Base-by-base conservation (phyloP, 1,284 basidiomycete genomes). In the Meripilus lineatus region DNA sequence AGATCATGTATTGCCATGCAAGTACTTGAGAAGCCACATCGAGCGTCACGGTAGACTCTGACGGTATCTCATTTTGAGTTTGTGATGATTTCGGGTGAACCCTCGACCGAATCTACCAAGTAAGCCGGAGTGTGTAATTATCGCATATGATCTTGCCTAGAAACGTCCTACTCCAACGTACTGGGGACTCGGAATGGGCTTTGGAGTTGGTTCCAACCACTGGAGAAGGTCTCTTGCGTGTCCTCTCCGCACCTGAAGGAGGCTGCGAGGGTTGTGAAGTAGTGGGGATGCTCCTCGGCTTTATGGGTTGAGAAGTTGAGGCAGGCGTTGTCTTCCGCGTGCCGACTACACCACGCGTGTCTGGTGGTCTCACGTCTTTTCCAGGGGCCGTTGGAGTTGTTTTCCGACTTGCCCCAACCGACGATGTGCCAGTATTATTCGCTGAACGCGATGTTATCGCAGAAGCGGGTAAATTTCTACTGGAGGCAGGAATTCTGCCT, bases 1-100 rank as follows among this genome's bases (percentile, higher is more conserved):
- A 48, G 2, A 48, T 44, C 59, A 61, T 61, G 37, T 51, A 59
- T 23, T 47, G 26, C 59, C 58, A 61, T 20, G 59, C 48, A 15
- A 52, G 55, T 15, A 46, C 37, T 24, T 59, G 57, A 20, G 57
- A 58, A 2, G 56, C 58, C 5, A 49, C 15, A 23, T 54, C 58
- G 37, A 18, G 34, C 25, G 43, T 58, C 58, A 7, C 39, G 15
- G 4, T 36, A 42, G 10, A 25, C 35, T 15, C 42, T 11, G 22
- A 26, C 38, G n/a, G 40, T 23, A 14, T 18, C 3, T 38, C 34
- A 17, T 13, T 41, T 22, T 21, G 37, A 3, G 10, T n/a, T n/a
- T n/a, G n/a, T n/a, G 3, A 23, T 28, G 2, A 25, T 13, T 17
- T 20, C 40, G 22, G 20, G 17, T 15, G 35, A 39, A 28, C 11